These are phyloP conservation scores for Vitis hybrid DNA, from an alignment of 177 flowering plant genomes.

Conservation along the genomic window DNA sequence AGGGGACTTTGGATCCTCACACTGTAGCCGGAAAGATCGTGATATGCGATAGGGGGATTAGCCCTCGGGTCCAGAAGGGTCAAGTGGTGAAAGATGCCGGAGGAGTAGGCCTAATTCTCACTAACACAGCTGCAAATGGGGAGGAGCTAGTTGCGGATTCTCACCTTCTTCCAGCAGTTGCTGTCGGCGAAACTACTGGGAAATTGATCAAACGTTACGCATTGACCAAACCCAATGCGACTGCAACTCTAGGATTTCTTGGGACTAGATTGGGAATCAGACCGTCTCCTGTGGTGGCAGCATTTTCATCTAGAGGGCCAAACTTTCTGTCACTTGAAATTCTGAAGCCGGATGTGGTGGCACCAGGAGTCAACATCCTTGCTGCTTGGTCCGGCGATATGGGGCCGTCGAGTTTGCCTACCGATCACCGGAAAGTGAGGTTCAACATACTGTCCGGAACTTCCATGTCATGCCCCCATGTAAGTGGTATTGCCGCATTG, in stretches of 20 bases:
- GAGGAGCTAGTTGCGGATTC: constrained; percentile 90
- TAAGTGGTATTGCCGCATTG: constrained; percentile 77
- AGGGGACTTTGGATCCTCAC: constrained; percentile 60
- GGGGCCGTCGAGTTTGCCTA: constrained; percentile 57
- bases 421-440: constrained; percentile 51
- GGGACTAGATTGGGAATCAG: constrained; percentile 67
- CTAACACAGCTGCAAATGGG: constrained; percentile 77
- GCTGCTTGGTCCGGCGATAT: constrained; percentile 69
- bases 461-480: constrained; percentile 91
- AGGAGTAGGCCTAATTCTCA: constrained; percentile 81
- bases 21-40: constrained; percentile 83
- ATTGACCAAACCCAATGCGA: constrained; percentile 32
- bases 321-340: constrained; percentile 54
- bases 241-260: constrained; percentile 61
- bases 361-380: constrained; percentile 83
- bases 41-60: constrained; percentile 87
- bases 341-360: constrained; percentile 74
- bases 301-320: constrained; percentile 88
- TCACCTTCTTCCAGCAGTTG: constrained; percentile 83
- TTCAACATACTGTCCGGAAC: constrained; percentile 82
- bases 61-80: constrained; percentile 84
- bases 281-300: constrained; percentile 91
- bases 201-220: constrained; percentile 58
- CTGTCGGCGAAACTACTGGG: constrained; percentile 77
- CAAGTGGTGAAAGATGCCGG: constrained; percentile 90